Conservation (phyloP, 495 filamentous ascomycete genomes). For the Daldinia grandis region DNA sequence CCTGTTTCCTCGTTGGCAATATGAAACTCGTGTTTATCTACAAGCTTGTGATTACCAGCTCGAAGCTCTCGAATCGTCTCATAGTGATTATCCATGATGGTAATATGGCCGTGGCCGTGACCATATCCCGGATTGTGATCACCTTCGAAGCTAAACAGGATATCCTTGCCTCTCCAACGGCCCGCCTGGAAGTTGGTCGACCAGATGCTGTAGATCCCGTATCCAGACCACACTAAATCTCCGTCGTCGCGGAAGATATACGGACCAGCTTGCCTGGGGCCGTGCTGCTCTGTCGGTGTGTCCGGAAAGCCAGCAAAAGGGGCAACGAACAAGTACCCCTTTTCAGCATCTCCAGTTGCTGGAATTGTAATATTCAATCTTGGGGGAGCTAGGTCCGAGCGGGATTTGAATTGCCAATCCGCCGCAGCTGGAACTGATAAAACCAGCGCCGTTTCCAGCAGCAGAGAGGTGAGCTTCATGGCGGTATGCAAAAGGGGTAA, state of each 20-base stretch:
- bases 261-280: conserved; percentile 48
- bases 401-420: neutral
- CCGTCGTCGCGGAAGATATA: neutral
- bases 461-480: conserved; percentile 49
- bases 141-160: conserved; percentile 64
- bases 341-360: conserved; percentile 56
- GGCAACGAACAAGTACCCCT: conserved; percentile 64
- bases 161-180: conserved; percentile 60
- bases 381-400: conserved; percentile 38
- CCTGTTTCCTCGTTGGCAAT: conserved; percentile 61
- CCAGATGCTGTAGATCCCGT: conserved; percentile 64
- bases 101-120: conserved; percentile 62
- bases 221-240: conserved; percentile 43
- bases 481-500: conserved; percentile 35
- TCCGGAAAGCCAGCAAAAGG: conserved; percentile 61
- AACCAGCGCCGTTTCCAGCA: conserved; percentile 27
- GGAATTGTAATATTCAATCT: conserved; percentile 65
- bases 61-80: conserved; percentile 63
- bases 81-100: conserved; percentile 61
- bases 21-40: conserved; percentile 65
- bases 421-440: neutral
- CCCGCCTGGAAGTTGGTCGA: conserved; percentile 54
- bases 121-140: conserved; percentile 64
- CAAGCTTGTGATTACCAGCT: conserved; percentile 61
- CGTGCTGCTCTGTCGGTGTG: conserved; percentile 54